phyloP scores from a whole-genome alignment of 1,139 yeast genomes.

The Suhomyces maxii region DNA sequence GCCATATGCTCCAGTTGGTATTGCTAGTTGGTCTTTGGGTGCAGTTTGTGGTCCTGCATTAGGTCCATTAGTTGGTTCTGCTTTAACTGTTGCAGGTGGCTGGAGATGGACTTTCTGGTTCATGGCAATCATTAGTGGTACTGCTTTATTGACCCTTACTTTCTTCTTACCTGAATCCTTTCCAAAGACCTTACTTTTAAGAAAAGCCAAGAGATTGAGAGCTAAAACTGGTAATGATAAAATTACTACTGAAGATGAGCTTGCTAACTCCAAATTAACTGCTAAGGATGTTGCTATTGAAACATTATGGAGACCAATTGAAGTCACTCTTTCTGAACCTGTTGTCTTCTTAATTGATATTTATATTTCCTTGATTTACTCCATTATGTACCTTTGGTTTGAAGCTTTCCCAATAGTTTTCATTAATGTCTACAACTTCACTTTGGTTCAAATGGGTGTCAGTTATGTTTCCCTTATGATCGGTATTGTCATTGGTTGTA shows the following conservation, averaged over 20 bases:
- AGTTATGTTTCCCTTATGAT: conserved; percentile 45
- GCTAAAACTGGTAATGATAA: conserved; percentile 33
- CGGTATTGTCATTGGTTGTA: conserved; percentile 38
- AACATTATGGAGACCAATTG: conserved; percentile 51
- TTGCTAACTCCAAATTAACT: conserved; percentile 23
- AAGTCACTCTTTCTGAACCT: conserved; percentile 44
- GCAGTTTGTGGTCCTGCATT: conserved; percentile 39
- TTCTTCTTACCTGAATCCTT: conserved; percentile 38
- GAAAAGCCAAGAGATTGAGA: conserved; percentile 40
- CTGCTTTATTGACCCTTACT: conserved; percentile 24
- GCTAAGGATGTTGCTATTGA: conserved; percentile 29
- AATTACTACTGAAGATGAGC: conserved; percentile 31
- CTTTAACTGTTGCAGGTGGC: conserved; percentile 26
- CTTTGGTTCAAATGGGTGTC: conserved; percentile 50
- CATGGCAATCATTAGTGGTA: conserved; percentile 32
- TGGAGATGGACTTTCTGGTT: conserved; percentile 48
- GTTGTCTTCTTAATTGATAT: conserved; percentile 47
- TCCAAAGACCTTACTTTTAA: conserved; percentile 32
- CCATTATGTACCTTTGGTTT: conserved; percentile 56
- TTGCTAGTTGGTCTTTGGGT: conserved; percentile 37
- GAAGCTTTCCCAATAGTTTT: conserved; percentile 64
- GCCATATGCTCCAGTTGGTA: conserved; percentile 33
- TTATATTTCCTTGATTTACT: conserved; percentile 55
- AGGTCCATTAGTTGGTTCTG: conserved; percentile 40
- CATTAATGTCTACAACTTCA: conserved; percentile 43